A percentile compares a stretch with the other conserved stretches of the same genome.
Evolutionary conservation across 805 yeast species (phyloP).

Genomic region (Saccharomycopsis fibuligera): DNA sequence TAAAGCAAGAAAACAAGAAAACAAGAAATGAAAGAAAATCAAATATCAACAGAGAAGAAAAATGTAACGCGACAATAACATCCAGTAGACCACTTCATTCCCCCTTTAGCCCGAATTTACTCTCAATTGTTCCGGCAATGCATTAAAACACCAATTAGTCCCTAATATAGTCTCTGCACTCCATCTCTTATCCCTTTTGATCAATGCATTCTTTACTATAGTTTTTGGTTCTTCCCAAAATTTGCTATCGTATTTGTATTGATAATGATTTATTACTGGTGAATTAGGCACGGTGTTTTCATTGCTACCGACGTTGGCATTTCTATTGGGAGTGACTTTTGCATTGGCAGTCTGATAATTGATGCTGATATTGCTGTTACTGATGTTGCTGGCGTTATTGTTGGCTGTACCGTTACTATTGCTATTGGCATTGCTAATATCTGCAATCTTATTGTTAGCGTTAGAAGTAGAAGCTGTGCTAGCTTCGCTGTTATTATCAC

Average conservation of each 20-base stretch:
- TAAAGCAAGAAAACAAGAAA: too few species aligned
- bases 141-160: constrained; percentile 31
- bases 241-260: constrained; percentile 22
- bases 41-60: too few species aligned
- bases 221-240: constrained; percentile 43
- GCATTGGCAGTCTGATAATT: neutral
- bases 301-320: neutral
- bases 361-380: neutral
- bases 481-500: constrained; percentile 22
- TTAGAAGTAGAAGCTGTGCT: constrained; percentile 22
- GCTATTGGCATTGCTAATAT: constrained; percentile 19
- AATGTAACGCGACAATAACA: too few species aligned
- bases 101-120: too few species aligned
- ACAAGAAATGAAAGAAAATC: too few species aligned
- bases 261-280: constrained; percentile 19
- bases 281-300: constrained; percentile 6
- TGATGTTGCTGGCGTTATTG: constrained; percentile 2
- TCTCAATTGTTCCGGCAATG: constrained; percentile 13
- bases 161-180: constrained; percentile 30
- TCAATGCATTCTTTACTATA: constrained; percentile 44
- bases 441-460: constrained; percentile 18
- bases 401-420: neutral
- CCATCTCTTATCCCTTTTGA: constrained; percentile 41
- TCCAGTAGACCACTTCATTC: too few species aligned
- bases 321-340: neutral